These are phyloP conservation scores for Biscogniauxia sp. DNA, from an alignment of 2,329 filamentous ascomycete species.

Conservation along the genomic window DNA sequence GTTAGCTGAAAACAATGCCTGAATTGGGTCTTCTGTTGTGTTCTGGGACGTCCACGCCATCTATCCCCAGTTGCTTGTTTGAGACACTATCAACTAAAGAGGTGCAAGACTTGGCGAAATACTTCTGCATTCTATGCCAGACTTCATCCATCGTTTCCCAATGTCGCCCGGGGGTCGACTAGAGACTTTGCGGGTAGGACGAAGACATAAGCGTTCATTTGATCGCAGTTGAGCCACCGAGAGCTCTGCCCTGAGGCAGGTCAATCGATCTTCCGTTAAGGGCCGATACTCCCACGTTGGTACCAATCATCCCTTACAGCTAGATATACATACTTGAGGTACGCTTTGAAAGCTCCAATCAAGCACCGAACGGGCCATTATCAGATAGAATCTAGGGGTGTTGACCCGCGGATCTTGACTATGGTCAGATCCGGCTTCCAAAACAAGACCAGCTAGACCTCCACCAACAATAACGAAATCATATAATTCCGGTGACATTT, in stretches of 20 bases:
- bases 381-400: slow-evolving; percentile 10
- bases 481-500: too few species aligned
- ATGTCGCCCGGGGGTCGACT: slow-evolving; percentile 17
- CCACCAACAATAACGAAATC: slow-evolving; percentile 14
- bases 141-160: slow-evolving; percentile 22
- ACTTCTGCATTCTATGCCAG: slow-evolving; percentile 15
- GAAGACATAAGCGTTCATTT: slow-evolving; percentile 24
- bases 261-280: slow-evolving; percentile 13
- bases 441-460: slow-evolving; percentile 11
- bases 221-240: slow-evolving; percentile 23
- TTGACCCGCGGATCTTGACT: slow-evolving; percentile 15
- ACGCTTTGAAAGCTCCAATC: slow-evolving; percentile 12
- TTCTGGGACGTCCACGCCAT: slow-evolving; percentile 1
- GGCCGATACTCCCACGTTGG: slow-evolving; percentile 4
- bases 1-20: too few species aligned
- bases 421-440: slow-evolving; percentile 14
- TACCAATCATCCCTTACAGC: too few species aligned
- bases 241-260: slow-evolving; percentile 19
- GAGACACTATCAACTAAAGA: slow-evolving; percentile 6
- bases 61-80: slow-evolving; percentile 10
- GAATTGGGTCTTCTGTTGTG: too few species aligned
- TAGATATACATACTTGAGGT: slow-evolving; percentile 6
- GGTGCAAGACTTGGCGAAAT: slow-evolving; percentile 19
- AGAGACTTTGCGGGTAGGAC: slow-evolving; percentile 12
- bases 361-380: slow-evolving; percentile 6